Percentiles rank a stretch among this genome's conserved stretches.
Evolutionary conservation across 2,329 filamentous ascomycete species (phyloP).

Genomic region (Exophiala viscosa): DNA sequence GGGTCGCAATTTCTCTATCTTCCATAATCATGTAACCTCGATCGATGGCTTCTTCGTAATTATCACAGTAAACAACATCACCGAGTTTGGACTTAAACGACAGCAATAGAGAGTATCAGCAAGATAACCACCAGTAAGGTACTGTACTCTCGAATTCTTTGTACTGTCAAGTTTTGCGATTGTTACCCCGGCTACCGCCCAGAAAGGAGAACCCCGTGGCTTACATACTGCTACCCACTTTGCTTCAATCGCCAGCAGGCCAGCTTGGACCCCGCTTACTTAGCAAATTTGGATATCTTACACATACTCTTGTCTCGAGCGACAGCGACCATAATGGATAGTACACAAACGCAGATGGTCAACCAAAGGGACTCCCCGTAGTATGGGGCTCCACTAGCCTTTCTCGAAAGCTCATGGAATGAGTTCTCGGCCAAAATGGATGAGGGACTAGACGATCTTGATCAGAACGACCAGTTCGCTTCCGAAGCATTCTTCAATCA

Average conservation of each 20-base stretch:
- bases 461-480: slow-evolving; percentile 22
- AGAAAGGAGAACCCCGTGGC: background rate
- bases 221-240: background rate
- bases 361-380: too few relatives aligned
- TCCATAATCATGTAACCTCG: too few relatives aligned
- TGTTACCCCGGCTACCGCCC: slow-evolving; percentile 10
- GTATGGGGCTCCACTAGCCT: too few relatives aligned
- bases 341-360: too few relatives aligned
- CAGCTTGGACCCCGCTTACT: too few relatives aligned
- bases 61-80: too few relatives aligned
- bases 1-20: too few relatives aligned
- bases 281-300: too few relatives aligned
- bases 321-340: too few relatives aligned
- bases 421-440: slow-evolving; percentile 7
- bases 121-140: background rate
- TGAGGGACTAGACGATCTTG: background rate
- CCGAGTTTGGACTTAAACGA: too few relatives aligned
- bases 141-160: background rate
- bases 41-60: too few relatives aligned
- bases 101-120: background rate
- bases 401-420: background rate
- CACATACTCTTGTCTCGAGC: too few relatives aligned
- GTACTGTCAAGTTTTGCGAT: background rate
- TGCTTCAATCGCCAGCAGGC: background rate
- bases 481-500: slow-evolving; percentile 27